Base-by-base conservation (phyloP, 2,329 filamentous ascomycete species). In the Furcasterigmium furcatum region DNA sequence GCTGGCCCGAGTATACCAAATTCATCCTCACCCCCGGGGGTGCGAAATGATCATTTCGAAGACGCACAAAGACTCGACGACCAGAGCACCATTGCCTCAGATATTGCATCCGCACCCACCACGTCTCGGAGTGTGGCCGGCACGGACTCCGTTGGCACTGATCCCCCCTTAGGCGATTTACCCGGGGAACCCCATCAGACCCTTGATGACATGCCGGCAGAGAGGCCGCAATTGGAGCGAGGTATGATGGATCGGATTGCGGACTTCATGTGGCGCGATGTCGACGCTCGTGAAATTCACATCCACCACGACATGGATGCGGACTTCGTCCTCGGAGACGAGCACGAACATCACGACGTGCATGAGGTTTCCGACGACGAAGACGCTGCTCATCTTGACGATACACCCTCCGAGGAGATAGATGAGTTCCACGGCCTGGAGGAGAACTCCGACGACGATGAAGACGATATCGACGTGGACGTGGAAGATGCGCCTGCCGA, bases 221-320 rank as follows among this genome's bases (percentile, higher is more conserved):
- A 27, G 12, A 27, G 45, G 12, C 47, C 47, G 4, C 50, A 46
- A 13, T 54, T 46, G 2, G 58, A 52, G n/a, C 57, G 60, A 30
- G 70, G 71, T 1, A 48, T 77, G 30, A 54, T 71, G 14, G 67
- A 61, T 9, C 64, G 63, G 13, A 53, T 84, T 12, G 73, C 79
- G 2, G 71, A 84, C 48, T 85, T 83, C 55, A 78, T 85, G 71
- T 85, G 79, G 79, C 76, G 75, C 9, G 74, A 76, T 30, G 65
- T 84, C 5, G 73, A 77, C 25, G 59, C 59, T 9, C 59, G 55
- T 12, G 60, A 53, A 22, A 57, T 55, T 27, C 60, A 59, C 29
- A 48, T 52, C 21, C 43, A 48, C 4, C 46, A 49, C 18, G 55
- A 55, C 41, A 32, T 54, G 30, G 25, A 63, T 68, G 65, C 34